These are phyloP conservation scores for Macrocybe sp. DNA, from an alignment of 1,284 basidiomycete species.

Conservation along the genomic window DNA sequence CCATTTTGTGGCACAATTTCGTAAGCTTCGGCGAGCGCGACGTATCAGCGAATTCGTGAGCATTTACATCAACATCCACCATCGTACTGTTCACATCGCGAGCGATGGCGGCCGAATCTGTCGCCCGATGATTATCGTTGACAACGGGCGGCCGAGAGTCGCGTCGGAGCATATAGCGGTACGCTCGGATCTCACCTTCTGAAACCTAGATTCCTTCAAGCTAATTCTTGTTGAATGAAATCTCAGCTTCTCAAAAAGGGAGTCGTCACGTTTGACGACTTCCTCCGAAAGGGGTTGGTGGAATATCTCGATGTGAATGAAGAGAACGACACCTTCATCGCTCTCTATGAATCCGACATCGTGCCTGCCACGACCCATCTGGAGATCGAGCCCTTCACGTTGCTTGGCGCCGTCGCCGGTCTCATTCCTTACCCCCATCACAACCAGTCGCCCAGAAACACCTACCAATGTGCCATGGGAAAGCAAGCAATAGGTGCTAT, in stretches of 20 bases:
- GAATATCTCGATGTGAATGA: conserved; percentile 99
- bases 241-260: conserved; percentile 77
- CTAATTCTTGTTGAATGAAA: conserved; percentile 6
- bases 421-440: conserved; percentile 99
- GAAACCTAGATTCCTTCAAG: conserved; percentile 6
- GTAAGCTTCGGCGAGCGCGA: conserved; percentile 88
- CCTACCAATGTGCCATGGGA: conserved; percentile 99
- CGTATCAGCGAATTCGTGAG: conserved; percentile 96
- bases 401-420: conserved; percentile 96
- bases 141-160: conserved; percentile 77
- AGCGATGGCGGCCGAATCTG: conserved; percentile 98
- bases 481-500: conserved; percentile 99
- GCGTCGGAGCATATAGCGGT: conserved; percentile 80
- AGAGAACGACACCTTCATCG: conserved; percentile 97
- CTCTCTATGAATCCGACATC: conserved; percentile 91
- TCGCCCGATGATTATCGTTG: conserved; percentile 97
- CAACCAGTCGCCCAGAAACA: conserved; percentile 98
- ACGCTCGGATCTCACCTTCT: conserved; percentile 19
- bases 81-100: conserved; percentile 93
- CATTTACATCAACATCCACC: conserved; percentile 96
- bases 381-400: conserved; percentile 98
- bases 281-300: conserved; percentile 91
- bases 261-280: conserved; percentile 88
- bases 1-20: conserved; percentile 88
- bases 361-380: conserved; percentile 85